These are phyloP conservation scores for Schizonepeta tenuifolia DNA, from an alignment of 257 asterid genomes.

Conservation along the genomic window DNA sequence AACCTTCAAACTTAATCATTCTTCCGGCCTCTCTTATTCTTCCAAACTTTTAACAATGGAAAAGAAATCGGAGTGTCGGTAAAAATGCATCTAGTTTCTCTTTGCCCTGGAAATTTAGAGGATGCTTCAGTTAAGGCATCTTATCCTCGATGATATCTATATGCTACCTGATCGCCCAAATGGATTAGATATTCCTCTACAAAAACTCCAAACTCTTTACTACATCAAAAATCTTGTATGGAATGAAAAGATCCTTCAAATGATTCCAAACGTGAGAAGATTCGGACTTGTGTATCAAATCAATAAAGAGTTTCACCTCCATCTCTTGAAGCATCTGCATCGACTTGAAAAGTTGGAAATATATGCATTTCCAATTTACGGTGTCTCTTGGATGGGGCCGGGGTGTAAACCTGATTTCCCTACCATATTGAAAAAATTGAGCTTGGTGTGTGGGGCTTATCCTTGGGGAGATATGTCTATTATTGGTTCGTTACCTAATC, in stretches of 20 bases:
- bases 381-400: not conserved
- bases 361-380: too few relatives aligned
- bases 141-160: not conserved
- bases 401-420: not conserved
- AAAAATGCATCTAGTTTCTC: too few relatives aligned
- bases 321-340: not conserved
- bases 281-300: not conserved
- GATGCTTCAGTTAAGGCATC: constrained; percentile 21
- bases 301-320: not conserved
- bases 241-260: not conserved
- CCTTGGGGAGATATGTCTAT: not conserved
- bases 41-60: too few relatives aligned
- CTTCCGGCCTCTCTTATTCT: too few relatives aligned
- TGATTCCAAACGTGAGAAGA: constrained; percentile 17
- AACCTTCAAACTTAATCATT: constrained; percentile 26
- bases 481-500: not conserved
- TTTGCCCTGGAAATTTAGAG: constrained; percentile 21
- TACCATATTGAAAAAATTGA: not conserved
- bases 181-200: not conserved
- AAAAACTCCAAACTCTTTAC: constrained; percentile 6
- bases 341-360: constrained; percentile 9
- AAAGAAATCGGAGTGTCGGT: too few relatives aligned
- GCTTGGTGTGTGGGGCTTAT: not conserved
- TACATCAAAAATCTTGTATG: not conserved
- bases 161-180: not conserved